These are phyloP conservation scores for Lentithecium fluviatile DNA, from an alignment of 495 filamentous ascomycete genomes.

Conservation along the genomic window DNA sequence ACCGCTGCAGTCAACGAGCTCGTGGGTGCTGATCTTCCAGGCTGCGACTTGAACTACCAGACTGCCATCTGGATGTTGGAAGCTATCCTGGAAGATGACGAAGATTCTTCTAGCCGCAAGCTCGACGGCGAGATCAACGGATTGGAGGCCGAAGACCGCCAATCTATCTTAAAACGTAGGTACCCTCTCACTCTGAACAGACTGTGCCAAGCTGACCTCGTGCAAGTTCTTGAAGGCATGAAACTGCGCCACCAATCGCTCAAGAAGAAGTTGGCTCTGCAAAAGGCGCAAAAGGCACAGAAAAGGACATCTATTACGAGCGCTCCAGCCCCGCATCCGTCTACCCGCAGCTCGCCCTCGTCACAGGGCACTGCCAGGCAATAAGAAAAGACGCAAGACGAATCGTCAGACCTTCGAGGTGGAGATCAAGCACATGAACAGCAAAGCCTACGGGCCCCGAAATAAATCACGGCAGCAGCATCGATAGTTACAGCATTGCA, in stretches of 20 bases:
- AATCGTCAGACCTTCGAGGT: neutral
- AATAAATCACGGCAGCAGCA: neutral
- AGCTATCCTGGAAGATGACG: slow-evolving; percentile 85
- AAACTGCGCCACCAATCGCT: slow-evolving; percentile 38
- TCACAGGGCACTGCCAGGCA: slow-evolving; percentile 23
- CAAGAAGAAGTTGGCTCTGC: slow-evolving; percentile 42
- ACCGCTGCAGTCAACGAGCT: slow-evolving; percentile 93
- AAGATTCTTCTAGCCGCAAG: slow-evolving; percentile 50
- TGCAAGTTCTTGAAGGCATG: slow-evolving; percentile 44
- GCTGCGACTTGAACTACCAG: slow-evolving; percentile 88
- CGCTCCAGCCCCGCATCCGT: slow-evolving; percentile 26
- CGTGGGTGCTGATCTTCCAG: slow-evolving; percentile 80
- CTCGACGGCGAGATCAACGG: slow-evolving; percentile 43
- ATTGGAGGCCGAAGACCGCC: slow-evolving; percentile 45
- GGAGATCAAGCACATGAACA: neutral
- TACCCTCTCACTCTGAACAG: slow-evolving; percentile 5
- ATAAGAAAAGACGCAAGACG: neutral
- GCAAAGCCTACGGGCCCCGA: neutral
- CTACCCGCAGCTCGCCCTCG: slow-evolving; percentile 28
- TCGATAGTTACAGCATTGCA: neutral
- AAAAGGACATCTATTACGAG: slow-evolving; percentile 37
- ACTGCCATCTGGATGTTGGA: slow-evolving; percentile 93
- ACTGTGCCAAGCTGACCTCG: slow-evolving; percentile 19
- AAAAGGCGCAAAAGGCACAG: slow-evolving; percentile 35
- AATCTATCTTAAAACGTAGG: slow-evolving; percentile 47